Evolutionary conservation across 257 asterid species (phyloP), one percentile per base, ranked within the genome.

Genomic region (Rhazya stricta): DNA sequence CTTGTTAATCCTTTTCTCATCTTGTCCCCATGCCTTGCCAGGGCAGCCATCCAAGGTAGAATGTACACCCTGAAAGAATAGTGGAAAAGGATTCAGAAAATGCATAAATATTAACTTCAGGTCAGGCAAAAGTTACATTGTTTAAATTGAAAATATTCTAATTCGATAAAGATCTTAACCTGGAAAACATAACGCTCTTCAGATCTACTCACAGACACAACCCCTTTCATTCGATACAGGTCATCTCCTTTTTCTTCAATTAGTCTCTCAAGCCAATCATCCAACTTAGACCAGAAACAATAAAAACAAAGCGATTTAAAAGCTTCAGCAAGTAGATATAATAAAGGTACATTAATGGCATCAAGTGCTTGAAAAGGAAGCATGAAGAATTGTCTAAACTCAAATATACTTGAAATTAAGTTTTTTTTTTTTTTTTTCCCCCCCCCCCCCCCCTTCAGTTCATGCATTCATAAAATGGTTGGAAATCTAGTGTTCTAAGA

Each of bases 261-360:
- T 83, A 94, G 72, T 76, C 96, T 90, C 69, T 94, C 99, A 5
- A 94, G 89, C 99, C 99, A 94, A 81, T 94, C 99, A 36, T 90
- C 97, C 79, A n/a, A 94, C 89, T 97, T 94, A 86, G 74, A 76
- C 36, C 75, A 71, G 57, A 76, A 73, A 36, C 37, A 73, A 51
- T 29, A 73, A 75, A 30, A 66, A 46, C 5, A 57, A 60, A 0
- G 48, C 67, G 46, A 66, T 37, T 77, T 80, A 57, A 67, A 68
- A 67, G 61, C 56, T 67, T 69, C 34, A 73, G 62, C 69, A 74
- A 27, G 16, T 29, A 45, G 71, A 77, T 19, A 37, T 21, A 4
- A 66, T 16, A 42, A 74, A 77, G 53, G 30, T 21, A 6, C 48
- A 45, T 10, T 9, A 25, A 69, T 3, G 67, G 12, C n/a, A 57